Evolutionary conservation across 2,329 filamentous ascomycete genomes (phyloP).

Genomic region (Ramularia endophylla): DNA sequence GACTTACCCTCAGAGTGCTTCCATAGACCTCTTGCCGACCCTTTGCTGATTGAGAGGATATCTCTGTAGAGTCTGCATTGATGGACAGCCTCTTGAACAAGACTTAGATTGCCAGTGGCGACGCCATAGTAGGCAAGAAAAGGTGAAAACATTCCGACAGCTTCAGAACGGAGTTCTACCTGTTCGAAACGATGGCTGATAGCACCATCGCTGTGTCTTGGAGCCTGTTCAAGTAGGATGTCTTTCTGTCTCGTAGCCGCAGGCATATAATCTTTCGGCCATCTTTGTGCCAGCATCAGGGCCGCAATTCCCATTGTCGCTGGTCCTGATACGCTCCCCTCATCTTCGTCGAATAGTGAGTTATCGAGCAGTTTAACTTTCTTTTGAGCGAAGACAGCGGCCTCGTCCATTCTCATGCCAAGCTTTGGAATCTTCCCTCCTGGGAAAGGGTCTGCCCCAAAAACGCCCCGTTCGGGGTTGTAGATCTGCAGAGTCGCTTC

Average conservation of each 20-base stretch:
- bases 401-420: slow-evolving; percentile 23
- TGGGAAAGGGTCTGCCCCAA: slow-evolving; percentile 33
- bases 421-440: slow-evolving; percentile 23
- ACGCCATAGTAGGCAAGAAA: slow-evolving; percentile 45
- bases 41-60: slow-evolving; percentile 29
- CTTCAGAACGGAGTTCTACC: slow-evolving; percentile 46
- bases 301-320: slow-evolving; percentile 42
- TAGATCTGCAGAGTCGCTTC: slow-evolving; percentile 39
- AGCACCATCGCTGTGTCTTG: slow-evolving; percentile 33
- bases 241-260: slow-evolving; percentile 39
- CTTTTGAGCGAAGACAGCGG: slow-evolving; percentile 27
- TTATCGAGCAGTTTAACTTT: slow-evolving; percentile 28
- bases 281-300: slow-evolving; percentile 37
- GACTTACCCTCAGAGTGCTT: slow-evolving; percentile 35
- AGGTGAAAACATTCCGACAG: slow-evolving; percentile 47
- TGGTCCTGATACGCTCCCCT: slow-evolving; percentile 38
- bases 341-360: slow-evolving; percentile 32
- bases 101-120: slow-evolving; percentile 29
- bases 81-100: slow-evolving; percentile 33
- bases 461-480: slow-evolving; percentile 34
- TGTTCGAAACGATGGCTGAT: slow-evolving; percentile 43
- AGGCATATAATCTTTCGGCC: slow-evolving; percentile 27
- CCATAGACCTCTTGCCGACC: slow-evolving; percentile 34
- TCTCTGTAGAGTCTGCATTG: slow-evolving; percentile 41
- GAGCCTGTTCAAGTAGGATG: slow-evolving; percentile 35